Percentiles rank a stretch among this genome's conserved stretches.
phyloP scores from a whole-genome alignment of 2,329 filamentous ascomycete species.

The Arthrobotrys sinensis region DNA sequence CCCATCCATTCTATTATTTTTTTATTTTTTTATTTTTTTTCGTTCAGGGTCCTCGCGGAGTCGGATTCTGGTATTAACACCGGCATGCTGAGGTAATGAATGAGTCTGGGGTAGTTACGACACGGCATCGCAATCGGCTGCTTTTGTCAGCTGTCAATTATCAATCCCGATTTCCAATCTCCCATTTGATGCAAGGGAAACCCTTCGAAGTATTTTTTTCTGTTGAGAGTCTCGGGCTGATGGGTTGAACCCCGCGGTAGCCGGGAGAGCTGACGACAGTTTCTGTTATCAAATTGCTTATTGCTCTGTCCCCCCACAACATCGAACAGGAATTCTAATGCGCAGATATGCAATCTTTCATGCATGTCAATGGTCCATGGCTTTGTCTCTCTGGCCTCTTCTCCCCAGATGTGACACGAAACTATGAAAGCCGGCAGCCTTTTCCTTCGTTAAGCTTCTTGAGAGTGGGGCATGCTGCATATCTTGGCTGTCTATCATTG shows the following conservation, averaged over 20 bases:
- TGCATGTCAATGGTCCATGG: constrained; percentile 56
- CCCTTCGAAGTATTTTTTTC: constrained; percentile 32
- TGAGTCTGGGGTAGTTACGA: constrained; percentile 17
- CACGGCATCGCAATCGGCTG: constrained; percentile 14
- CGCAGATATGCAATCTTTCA: constrained; percentile 59
- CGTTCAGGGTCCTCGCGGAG: constrained; percentile 30
- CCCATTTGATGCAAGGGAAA: constrained; percentile 46
- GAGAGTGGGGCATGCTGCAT: constrained; percentile 49
- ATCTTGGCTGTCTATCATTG: constrained; percentile 52
- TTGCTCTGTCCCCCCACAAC: constrained; percentile 51
- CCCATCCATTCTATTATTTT: constrained; percentile 28
- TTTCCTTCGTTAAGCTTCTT: constrained; percentile 61
- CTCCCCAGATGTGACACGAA: constrained; percentile 56
- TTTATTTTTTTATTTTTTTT: constrained; percentile 7
- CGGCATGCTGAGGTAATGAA: constrained; percentile 14
- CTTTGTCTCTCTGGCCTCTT: constrained; percentile 49
- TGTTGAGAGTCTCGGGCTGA: constrained; percentile 42
- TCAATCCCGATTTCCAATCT: constrained; percentile 58
- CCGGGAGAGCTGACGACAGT: constrained; percentile 47
- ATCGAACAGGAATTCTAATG: constrained; percentile 36
- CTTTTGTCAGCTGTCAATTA: constrained; percentile 56
- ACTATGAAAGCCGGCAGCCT: constrained; percentile 43
- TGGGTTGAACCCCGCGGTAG: constrained; percentile 58
- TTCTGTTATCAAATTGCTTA: constrained; percentile 53
- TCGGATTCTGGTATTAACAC: constrained; percentile 14